Evolutionary conservation across 371 early-diverging fungal species (phyloP), one percentile per base, ranked within the genome.

Genomic region (Phascolomyces articulosus): DNA sequence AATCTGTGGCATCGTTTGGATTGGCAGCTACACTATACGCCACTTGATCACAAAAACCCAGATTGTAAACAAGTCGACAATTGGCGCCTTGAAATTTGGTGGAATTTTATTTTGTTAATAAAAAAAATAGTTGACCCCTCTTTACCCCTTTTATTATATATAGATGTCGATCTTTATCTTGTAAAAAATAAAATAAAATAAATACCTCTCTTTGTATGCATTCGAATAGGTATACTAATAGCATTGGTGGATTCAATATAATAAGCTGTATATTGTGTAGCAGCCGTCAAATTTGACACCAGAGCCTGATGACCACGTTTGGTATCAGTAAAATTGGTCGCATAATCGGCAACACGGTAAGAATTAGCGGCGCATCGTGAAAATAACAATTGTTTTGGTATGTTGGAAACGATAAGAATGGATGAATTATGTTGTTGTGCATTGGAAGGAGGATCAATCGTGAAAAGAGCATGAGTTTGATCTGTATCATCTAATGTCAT

Each of bases 1-100:
- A 73, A 44, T 72, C 66, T 9, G 23, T 64, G 10, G 26, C 55
- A 1, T 65, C 58, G 0, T 63, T 47, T 8, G 72, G 61, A 54
- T 65, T 47, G 18, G 69, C 49, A 23, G 58, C 7, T 48, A 72
- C 67, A 27, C 86, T 82, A 60, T 89, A 87, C 0, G 85, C 86
- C 2, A 87, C 88, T 63, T 84, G 79, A 23, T 83, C 63, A 68
- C 90, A 89, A 60, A 87, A 87, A 18, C 57, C 58, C 8, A 89
- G 65, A 38, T 83, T 74, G 54, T 85, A 82, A n/a, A 89, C 74
- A 55, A 89, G 58, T 29, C 76, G 68, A 66, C 89, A 89, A 47
- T 80, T 85, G 21, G 69, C 68, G 65, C 69, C 82, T 71, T 58
- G 11, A 34, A 34, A 2, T 9, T 11, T 6, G 11, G 34, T 34